Base-by-base conservation (phyloP, 2,329 filamentous ascomycete genomes). In the Pezizomycotina sp. region DNA sequence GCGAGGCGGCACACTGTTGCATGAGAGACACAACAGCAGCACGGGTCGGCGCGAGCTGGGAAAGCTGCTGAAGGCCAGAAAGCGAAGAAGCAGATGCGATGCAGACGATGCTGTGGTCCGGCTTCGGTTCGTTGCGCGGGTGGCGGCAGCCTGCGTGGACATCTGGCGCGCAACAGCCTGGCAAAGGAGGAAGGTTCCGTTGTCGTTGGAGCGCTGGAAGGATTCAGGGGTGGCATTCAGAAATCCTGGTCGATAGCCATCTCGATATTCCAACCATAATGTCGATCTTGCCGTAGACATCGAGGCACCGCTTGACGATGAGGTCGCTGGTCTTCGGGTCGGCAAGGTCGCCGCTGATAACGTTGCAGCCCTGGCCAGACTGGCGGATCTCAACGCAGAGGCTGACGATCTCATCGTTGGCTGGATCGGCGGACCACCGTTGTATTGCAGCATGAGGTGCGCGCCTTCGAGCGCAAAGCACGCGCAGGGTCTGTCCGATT, bases 241-340 rank as follows among this genome's bases (percentile, higher is more conserved):
- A n/a, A n/a, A n/a, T n/a, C n/a, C n/a, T n/a, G n/a, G n/a, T n/a
- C n/a, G n/a, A n/a, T n/a, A n/a, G n/a, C n/a, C n/a, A n/a, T n/a
- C n/a, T n/a, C n/a, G n/a, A n/a, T n/a, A n/a, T n/a, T n/a, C 74
- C 80, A 18, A 92, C 77, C 57, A 86, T 86, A 5, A 92, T 63
- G 57, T 82, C 76, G 21, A 83, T 59, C 3, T 71, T 63, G 0
- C 60, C 58, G 27, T 49, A 51, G 1, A 40, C 38, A 25, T 52
- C 50, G 10, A 52, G 38, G 3, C 49, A 49, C 14, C 45, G 45
- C 28, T 46, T 46, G 6, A 52, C 46, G 27, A 52, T 50, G 34
- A 46, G 49, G 15, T 51, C 48, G 27, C 43, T 48, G 9, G 50
- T 52, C 4, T 45, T 42, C n/a, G 50, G 50, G 32, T 52, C 50